These are phyloP conservation scores for Vitis hybrid DNA, from an alignment of 177 flowering plant species.

Conservation along the genomic window DNA sequence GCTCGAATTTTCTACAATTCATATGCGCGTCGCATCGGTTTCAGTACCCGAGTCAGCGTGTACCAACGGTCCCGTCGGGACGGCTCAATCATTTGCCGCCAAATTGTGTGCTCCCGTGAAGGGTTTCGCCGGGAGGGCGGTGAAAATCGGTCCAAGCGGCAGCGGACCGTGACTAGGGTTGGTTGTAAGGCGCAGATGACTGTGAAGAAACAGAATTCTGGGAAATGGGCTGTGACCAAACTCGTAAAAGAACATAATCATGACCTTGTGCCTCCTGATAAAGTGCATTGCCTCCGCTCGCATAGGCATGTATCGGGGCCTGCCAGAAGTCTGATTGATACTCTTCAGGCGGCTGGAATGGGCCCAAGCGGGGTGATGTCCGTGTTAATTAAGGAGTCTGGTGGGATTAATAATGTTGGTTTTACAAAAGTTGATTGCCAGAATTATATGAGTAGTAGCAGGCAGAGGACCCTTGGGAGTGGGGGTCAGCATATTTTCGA, in stretches of 20 bases:
- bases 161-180: conserved; percentile 25
- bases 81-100: conserved; percentile 26
- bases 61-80: conserved; percentile 31
- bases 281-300: conserved; percentile 35
- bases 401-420: conserved; percentile 31
- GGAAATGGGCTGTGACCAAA: conserved; percentile 29
- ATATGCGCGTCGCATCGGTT: conserved; percentile 33
- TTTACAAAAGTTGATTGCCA: conserved; percentile 42
- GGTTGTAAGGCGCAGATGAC: conserved; percentile 34
- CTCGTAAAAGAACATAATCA: conserved; percentile 33
- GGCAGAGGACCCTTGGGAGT: conserved; percentile 39
- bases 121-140: conserved; percentile 36
- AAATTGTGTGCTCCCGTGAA: conserved; percentile 30
- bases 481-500: conserved; percentile 43
- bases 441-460: conserved; percentile 41
- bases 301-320: conserved; percentile 34
- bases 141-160: conserved; percentile 21
- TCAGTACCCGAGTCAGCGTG: conserved; percentile 28
- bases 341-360: conserved; percentile 35
- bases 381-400: conserved; percentile 29
- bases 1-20: conserved; percentile 31
- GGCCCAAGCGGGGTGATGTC: conserved; percentile 39
- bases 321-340: conserved; percentile 32
- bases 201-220: conserved; percentile 27
- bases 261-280: conserved; percentile 31